These are phyloP conservation scores for Solanum sparsipilum DNA, from an alignment of 257 asterid genomes.

Conservation along the genomic window DNA sequence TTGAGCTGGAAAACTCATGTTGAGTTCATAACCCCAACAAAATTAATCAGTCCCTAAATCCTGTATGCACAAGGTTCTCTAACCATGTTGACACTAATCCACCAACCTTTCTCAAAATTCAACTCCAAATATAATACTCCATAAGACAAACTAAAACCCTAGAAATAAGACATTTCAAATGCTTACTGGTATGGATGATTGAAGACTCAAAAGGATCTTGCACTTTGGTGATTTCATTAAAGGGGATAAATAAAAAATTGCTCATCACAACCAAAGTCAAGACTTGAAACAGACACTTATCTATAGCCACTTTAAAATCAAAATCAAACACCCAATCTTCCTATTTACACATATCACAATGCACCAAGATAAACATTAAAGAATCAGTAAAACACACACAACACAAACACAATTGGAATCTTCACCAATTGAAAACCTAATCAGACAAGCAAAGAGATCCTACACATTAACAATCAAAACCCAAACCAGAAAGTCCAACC, in stretches of 20 bases:
- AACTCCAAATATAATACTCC: not conserved
- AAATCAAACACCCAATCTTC: not conserved
- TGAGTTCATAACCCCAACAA: not conserved
- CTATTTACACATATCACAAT: not conserved
- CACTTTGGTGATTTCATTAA: not conserved
- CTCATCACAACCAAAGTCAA: not conserved
- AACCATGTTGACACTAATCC: not conserved
- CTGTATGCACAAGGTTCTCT: too few species aligned
- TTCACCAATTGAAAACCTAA: not conserved
- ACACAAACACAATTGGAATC: not conserved
- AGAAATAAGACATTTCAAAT: not conserved
- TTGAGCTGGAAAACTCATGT: not conserved
- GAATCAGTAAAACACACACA: not conserved
- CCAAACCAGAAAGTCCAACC: not conserved
- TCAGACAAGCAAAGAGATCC: not conserved
- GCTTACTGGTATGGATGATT: not conserved
- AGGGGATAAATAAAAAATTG: not conserved
- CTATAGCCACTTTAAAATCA: not conserved
- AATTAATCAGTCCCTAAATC: too few species aligned
- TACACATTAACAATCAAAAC: not conserved
- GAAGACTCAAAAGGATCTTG: not conserved
- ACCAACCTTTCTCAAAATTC: not conserved
- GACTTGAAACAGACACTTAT: not conserved
- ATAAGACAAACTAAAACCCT: not conserved
- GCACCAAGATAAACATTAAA: not conserved